Evolutionary conservation across 148 eudicot species (phyloP).

Genomic region (Linanthus parryae): DNA sequence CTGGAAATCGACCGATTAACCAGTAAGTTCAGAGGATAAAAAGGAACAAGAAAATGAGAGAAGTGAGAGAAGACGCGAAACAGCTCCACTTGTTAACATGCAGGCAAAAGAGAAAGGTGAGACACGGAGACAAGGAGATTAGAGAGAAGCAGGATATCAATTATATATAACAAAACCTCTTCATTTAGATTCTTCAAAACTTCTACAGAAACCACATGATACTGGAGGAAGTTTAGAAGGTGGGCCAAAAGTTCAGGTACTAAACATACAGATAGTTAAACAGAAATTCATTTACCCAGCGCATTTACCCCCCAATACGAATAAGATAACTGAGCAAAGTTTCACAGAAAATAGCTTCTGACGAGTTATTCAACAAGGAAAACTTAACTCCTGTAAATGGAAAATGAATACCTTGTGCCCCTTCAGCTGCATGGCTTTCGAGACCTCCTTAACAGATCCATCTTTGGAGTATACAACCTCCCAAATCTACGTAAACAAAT

Average conservation of each 20-base stretch:
- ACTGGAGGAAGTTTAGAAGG: not conserved
- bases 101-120: no score
- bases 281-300: no score
- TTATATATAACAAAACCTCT: no score
- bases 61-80: not conserved
- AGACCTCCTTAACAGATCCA: slow-evolving; percentile 83
- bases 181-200: no score
- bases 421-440: slow-evolving; percentile 91
- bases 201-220: not conserved
- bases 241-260: no score
- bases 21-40: not conserved
- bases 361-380: not conserved
- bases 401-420: slow-evolving; percentile 78
- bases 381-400: not conserved
- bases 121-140: no score
- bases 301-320: no score
- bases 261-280: no score
- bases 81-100: slow-evolving; percentile 5
- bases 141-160: slow-evolving; percentile 3
- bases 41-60: not conserved
- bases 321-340: no score
- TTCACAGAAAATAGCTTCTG: not conserved
- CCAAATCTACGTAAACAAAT: slow-evolving; percentile 57
- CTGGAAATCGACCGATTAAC: slow-evolving; percentile 25
- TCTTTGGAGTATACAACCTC: slow-evolving; percentile 89